Conservation (phyloP, 75 land plant species). For the Azolla pinnata region DNA sequence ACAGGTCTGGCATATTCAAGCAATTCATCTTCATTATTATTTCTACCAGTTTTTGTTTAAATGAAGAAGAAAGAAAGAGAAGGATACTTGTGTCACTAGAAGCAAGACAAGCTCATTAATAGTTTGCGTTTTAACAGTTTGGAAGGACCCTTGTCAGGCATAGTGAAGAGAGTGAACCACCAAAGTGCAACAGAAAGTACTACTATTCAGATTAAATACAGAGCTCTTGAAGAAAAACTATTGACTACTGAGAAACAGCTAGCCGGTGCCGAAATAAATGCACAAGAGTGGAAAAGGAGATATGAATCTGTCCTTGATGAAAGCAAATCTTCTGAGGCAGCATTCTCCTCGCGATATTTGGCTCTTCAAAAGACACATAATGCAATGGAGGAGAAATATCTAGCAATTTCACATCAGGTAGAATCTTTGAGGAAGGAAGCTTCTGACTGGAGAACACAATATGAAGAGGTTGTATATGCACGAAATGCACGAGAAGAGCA, state of each 20-base stretch:
- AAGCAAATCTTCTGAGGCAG: conserved; percentile 57
- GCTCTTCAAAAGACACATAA: conserved; percentile 53
- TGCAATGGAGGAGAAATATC: conserved; percentile 49
- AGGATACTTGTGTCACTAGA: too few relatives aligned
- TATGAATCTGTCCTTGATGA: conserved; percentile 72
- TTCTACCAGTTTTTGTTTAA: too few relatives aligned
- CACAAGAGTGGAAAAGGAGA: conserved; percentile 64
- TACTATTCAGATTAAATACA: conserved; percentile 52
- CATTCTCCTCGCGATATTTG: conserved; percentile 41
- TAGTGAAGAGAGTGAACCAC: conserved; percentile 48
- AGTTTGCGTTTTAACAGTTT: conserved; percentile 63
- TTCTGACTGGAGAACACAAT: conserved; percentile 65
- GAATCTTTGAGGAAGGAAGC: conserved; percentile 52
- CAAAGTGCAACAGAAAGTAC: conserved; percentile 54
- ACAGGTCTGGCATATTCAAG: conserved; percentile 36
- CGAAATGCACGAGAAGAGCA: conserved; percentile 54
- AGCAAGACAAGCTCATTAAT: too few relatives aligned
- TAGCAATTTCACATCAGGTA: conserved; percentile 31
- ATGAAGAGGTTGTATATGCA: conserved; percentile 37
- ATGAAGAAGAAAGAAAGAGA: too few relatives aligned
- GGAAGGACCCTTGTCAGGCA: conserved; percentile 64
- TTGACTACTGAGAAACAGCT: conserved; percentile 57
- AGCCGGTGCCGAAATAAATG: conserved; percentile 63
- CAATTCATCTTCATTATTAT: too few relatives aligned
- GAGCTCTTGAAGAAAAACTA: conserved; percentile 67